Percentiles rank a stretch among this genome's conserved stretches.
Conservation (phyloP, 1,139 yeast species). For the Yamadazyma conglobata region DNA sequence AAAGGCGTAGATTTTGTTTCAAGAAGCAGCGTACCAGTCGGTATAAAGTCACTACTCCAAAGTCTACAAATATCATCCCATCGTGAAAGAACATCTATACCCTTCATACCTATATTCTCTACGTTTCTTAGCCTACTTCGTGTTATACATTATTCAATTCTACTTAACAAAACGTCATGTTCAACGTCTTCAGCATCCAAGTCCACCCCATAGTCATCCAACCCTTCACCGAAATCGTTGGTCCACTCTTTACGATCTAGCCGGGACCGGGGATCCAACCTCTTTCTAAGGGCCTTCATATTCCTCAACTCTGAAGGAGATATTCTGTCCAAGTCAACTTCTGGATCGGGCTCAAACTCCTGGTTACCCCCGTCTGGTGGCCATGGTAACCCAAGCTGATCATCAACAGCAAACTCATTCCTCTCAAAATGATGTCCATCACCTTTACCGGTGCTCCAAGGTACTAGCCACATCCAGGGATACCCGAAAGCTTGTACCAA, state of each 20-base stretch:
- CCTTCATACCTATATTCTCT: not conserved
- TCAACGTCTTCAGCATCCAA: constrained; percentile 50
- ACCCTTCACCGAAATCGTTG: constrained; percentile 76
- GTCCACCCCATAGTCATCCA: constrained; percentile 88
- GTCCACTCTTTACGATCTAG: constrained; percentile 55
- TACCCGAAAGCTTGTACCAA: constrained; percentile 50
- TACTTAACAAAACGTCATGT: constrained; percentile 5
- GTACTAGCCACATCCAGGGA: constrained; percentile 62
- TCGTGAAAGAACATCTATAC: too few species aligned
- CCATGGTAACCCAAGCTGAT: constrained; percentile 72
- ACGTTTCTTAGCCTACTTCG: not conserved
- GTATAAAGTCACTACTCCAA: too few species aligned
- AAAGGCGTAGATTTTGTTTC: not conserved
- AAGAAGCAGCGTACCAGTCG: too few species aligned
- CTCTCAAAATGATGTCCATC: constrained; percentile 49
- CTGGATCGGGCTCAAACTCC: constrained; percentile 22
- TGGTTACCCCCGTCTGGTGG: constrained; percentile 80
- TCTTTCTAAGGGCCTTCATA: constrained; percentile 21
- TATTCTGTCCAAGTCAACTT: constrained; percentile 19
- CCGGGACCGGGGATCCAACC: constrained; percentile 25
- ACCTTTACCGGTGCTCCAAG: constrained; percentile 55
- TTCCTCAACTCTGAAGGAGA: constrained; percentile 15
- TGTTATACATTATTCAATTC: not conserved
- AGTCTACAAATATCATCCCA: too few species aligned
- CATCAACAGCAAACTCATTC: constrained; percentile 54